These are phyloP conservation scores for Torrubiella hemipterigena DNA, from an alignment of 2,329 filamentous ascomycete species.

Conservation along the genomic window DNA sequence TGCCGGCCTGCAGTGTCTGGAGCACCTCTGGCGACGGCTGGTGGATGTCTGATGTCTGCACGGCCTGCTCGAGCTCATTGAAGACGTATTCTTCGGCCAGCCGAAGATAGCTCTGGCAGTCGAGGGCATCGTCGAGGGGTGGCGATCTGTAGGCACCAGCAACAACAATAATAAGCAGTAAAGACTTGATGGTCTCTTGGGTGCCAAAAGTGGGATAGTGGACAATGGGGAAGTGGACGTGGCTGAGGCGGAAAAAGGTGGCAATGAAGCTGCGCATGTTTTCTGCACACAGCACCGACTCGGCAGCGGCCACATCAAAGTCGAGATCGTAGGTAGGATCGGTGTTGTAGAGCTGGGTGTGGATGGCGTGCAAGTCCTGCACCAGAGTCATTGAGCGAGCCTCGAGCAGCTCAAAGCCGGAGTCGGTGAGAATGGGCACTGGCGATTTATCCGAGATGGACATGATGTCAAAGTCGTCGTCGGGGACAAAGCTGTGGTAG, in stretches of 20 bases:
- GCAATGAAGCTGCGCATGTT: conserved; percentile 10
- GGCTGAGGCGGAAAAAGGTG: conserved; percentile 14
- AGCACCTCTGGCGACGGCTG: conserved; percentile 4
- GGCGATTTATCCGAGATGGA: conserved; percentile 4
- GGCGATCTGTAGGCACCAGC: conserved; percentile 9
- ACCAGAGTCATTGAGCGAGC: conserved; percentile 4
- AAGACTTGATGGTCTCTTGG: conserved; percentile 5
- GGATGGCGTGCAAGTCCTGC: conserved; percentile 6
- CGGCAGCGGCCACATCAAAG: conserved; percentile 8
- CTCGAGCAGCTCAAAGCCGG: conserved; percentile 1
- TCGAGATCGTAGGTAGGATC: conserved; percentile 8
- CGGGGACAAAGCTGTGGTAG: conserved; percentile 1
- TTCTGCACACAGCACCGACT: conserved; percentile 9
- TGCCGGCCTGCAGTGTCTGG: conserved; percentile 13
- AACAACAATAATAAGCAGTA: conserved; percentile 10
- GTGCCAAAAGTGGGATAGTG: conserved; percentile 14
- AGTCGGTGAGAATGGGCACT: conserved; percentile 1
- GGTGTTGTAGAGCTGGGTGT: conserved; percentile 6
- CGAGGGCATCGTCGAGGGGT: conserved; percentile 9
- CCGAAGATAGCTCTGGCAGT: conserved; percentile 5
- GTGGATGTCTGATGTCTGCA: conserved; percentile 2
- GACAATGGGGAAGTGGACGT: conserved; percentile 14
- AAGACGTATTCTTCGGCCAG: conserved; percentile 11
- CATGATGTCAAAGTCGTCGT: conserved; percentile 2
- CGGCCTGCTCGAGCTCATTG: conserved; percentile 4